Conservation (phyloP, 1,139 yeast species). For the Suhomyces bribrorum region DNA sequence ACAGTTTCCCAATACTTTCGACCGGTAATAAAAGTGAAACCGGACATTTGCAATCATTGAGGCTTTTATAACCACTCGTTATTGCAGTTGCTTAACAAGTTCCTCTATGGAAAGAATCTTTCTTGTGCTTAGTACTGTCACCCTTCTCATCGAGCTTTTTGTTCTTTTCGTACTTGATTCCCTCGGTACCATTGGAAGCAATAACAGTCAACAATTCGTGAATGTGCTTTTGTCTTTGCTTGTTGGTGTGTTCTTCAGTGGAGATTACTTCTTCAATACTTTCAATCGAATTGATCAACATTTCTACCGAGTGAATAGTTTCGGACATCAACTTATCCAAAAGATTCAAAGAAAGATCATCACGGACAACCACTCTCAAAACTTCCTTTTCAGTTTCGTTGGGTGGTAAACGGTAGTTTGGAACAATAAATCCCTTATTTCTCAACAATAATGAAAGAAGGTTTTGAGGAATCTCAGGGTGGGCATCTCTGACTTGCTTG, state of each 20-base stretch:
- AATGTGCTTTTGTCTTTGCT: conserved; percentile 24
- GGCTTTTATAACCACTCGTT: no score
- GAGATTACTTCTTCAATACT: conserved; percentile 26
- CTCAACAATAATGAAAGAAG: conserved; percentile 72
- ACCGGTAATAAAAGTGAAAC: no score
- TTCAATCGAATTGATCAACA: conserved; percentile 45
- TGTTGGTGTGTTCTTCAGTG: conserved; percentile 17
- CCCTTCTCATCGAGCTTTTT: conserved; percentile 25
- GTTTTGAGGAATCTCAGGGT: conserved; percentile 86
- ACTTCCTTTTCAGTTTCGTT: conserved; percentile 58
- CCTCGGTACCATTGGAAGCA: conserved; percentile 41
- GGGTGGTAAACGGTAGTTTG: conserved; percentile 86
- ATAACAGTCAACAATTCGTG: conserved; percentile 39
- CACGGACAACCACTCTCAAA: conserved; percentile 81
- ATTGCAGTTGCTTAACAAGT: conserved; percentile 36
- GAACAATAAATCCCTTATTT: conserved; percentile 83
- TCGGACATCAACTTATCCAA: conserved; percentile 73
- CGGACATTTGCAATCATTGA: no score
- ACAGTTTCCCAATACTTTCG: no score
- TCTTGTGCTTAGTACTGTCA: conserved; percentile 34
- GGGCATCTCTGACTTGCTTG: conserved; percentile 52
- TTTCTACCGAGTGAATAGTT: conserved; percentile 55
- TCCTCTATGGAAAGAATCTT: conserved; percentile 57
- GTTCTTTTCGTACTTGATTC: conserved; percentile 28
- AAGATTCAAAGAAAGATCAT: conserved; percentile 68